Percentiles rank a stretch among this genome's conserved stretches.
phyloP scores from a whole-genome alignment of 2,329 filamentous ascomycete species.

The Pseudogymnoascus sp. region DNA sequence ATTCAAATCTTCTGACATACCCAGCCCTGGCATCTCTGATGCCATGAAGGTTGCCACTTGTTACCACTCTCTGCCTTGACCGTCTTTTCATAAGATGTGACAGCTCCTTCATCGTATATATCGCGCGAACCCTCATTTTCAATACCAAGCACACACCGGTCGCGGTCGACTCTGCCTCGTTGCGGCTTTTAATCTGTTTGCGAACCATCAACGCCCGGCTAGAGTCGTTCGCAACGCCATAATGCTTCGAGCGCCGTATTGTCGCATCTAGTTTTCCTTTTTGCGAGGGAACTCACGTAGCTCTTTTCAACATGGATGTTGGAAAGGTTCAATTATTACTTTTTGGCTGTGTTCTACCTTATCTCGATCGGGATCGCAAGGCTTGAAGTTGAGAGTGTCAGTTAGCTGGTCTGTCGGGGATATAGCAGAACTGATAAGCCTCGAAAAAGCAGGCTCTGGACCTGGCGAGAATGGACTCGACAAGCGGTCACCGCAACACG shows the following conservation, averaged over 20 bases:
- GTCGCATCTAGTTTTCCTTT: background rate
- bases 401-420: background rate
- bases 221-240: constrained; percentile 6
- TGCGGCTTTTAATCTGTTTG: background rate
- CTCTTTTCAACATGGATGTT: background rate
- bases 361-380: background rate
- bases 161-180: background rate
- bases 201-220: background rate
- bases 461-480: background rate
- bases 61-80: background rate
- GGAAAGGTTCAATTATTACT: background rate
- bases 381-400: background rate
- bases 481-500: background rate
- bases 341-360: background rate
- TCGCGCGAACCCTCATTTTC: background rate
- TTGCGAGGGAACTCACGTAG: background rate
- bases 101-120: background rate
- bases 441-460: background rate
- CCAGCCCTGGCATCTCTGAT: background rate
- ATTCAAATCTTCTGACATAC: background rate
- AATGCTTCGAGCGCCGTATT: background rate
- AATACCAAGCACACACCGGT: background rate
- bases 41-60: background rate
- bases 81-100: constrained; percentile 10
- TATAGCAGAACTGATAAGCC: background rate